Base-by-base conservation (phyloP, 2,329 filamentous ascomycete species). In the Verruconis gallopava region DNA sequence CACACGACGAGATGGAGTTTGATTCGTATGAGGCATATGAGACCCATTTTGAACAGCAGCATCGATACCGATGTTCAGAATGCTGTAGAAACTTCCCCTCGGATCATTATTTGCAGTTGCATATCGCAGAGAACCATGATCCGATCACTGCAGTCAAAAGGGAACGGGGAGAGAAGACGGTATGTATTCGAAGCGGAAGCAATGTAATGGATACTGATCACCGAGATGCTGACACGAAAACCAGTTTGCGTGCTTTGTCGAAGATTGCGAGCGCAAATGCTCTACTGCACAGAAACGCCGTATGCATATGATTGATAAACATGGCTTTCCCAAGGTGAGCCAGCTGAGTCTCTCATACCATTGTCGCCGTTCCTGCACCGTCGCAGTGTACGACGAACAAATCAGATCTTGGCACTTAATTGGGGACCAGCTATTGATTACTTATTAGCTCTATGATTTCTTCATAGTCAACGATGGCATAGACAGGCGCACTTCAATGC, bases 81-180 rank as follows among this genome's bases (percentile, higher is more conserved):
- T 98, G 91, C 58, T 69, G 73, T 43, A 85, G 75, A 57, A 96
- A 95, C 57, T 85, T 96, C 48, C 91, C 91, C 1, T 86, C 85
- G 1, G 72, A 79, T 25, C 79, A 88, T 57, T 77, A 91, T 42
- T 69, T 98, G 39, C 69, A 72, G 44, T 62, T 96, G 36, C 91
- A 98, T 56, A 88, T 94, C 49, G 78, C 88, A 50, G 91, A 96
- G 60, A 84, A 80, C 50, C 91, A 96, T 60, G 86, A 98, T 61
- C 75, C 85, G 5, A 71, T 96, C 46, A 69, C 75, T 30, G 77
- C 75, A 38, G 73, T 84, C 9, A 75, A 70, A 54, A 75, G 78
- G 50, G 85, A 85, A 40, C 75, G 77, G 51, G 91, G 88, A 34
- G 86, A 94, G 56, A 88, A 85, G 54, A 95, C 82, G 25, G 84